Base-by-base conservation (phyloP, 495 filamentous ascomycete genomes). In the Tuber umbilicatum region DNA sequence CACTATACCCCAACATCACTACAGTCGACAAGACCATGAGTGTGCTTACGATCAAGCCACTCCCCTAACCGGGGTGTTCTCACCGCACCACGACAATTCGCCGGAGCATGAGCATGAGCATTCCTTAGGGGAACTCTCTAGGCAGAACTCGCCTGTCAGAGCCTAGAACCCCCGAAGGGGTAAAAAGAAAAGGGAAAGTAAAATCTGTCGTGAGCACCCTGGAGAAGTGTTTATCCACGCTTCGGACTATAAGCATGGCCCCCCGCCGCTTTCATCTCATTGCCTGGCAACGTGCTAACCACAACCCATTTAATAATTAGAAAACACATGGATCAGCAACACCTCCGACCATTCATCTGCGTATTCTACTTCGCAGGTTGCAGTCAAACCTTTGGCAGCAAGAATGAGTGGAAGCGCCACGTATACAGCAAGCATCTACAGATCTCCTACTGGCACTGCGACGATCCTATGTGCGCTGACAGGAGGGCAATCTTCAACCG, bases 351-450 rank as follows among this genome's bases (percentile, higher is more conserved):
- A 0, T 97, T 94, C 82, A 84, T 86, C 70, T 98, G 94, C 85
- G 90, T 91, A 74, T 94, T 97, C 84, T 83, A 88, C 19, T 89
- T 89, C 72, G 96, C 94, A 75, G 92, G 90, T 23, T 99, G 94
- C 82, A 82, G 83, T 10, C 93, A 91, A 78, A 93, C 89, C 0
- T 97, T 99, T 81, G 90, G 89, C 16, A 94, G 92, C 47, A 97
- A 97, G 83, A 97, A 97, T 79, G 94, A 99, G 82, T 98, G 94
- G 94, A 96, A 97, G 83, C 90, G 94, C 0, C 94, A 98, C 83
- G 89, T 95, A 78, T 84, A 84, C 42, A 91, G 91, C 3, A 91
- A 97, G 81, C 94, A 98, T 82, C 85, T 97, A 45, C 88, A 90
- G 70, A 86, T 93, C 16, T 85, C 89, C 68, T 92, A 91, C 85